A percentile compares a stretch with the other conserved stretches of the same genome.
Conservation (phyloP, 2,329 filamentous ascomycete genomes). For the Colletotrichum viniferum region DNA sequence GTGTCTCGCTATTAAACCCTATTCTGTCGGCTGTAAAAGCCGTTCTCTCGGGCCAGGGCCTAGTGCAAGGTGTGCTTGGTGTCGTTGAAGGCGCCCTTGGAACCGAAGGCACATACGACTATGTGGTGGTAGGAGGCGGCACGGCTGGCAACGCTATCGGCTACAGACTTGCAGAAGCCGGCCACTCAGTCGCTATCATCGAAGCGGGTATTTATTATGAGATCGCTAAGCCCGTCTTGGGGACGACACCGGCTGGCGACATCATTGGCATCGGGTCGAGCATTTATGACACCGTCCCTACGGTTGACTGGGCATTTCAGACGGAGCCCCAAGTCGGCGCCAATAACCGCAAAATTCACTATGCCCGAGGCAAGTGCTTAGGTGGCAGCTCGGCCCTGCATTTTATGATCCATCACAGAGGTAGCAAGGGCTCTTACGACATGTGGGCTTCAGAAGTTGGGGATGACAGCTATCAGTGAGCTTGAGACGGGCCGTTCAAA, state of each 20-base stretch:
- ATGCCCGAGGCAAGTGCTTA: conserved; percentile 39
- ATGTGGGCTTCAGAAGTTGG: conserved; percentile 36
- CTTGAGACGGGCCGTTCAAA: neutral
- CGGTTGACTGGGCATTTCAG: conserved; percentile 34
- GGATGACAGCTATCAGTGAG: conserved; percentile 29
- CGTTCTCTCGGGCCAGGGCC: neutral
- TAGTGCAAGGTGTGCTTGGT: neutral
- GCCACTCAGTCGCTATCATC: conserved; percentile 37
- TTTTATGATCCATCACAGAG: conserved; percentile 31
- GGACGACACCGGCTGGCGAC: conserved; percentile 23
- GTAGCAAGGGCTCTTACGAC: conserved; percentile 27
- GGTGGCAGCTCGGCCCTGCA: conserved; percentile 33
- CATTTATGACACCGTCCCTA: conserved; percentile 19
- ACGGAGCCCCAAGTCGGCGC: conserved; percentile 28
- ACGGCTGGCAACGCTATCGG: conserved; percentile 40
- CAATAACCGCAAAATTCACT: conserved; percentile 33
- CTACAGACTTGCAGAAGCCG: conserved; percentile 32
- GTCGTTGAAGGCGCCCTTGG: neutral
- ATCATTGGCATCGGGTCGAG: neutral
- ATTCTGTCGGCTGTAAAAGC: neutral
- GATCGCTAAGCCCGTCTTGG: conserved; percentile 28
- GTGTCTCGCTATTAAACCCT: neutral
- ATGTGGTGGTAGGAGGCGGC: conserved; percentile 39
- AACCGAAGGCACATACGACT: conserved; percentile 14
- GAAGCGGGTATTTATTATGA: conserved; percentile 41